Evolutionary conservation across 2,329 filamentous ascomycete genomes (phyloP).

Genomic region (Raffaelea arxii): DNA sequence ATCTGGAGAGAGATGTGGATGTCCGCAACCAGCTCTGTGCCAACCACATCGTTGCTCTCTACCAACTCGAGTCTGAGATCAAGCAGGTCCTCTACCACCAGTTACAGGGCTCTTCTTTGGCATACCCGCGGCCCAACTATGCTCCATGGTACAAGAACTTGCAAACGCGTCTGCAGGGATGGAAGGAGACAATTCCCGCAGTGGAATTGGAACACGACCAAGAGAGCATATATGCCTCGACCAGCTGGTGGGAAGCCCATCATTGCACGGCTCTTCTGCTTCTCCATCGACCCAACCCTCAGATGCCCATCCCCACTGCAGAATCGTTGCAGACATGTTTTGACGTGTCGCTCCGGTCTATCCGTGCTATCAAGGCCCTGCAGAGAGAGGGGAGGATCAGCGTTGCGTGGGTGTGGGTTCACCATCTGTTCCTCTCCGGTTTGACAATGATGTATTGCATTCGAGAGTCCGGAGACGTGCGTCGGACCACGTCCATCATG

Average conservation of each 20-base stretch:
- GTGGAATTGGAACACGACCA: slow-evolving; percentile 13
- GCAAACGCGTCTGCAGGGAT: slow-evolving; percentile 19
- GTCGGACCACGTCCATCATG: slow-evolving; percentile 13
- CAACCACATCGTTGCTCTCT: slow-evolving; percentile 20
- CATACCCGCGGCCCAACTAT: slow-evolving; percentile 20
- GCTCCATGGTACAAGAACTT: slow-evolving; percentile 20
- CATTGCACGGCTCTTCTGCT: slow-evolving; percentile 21
- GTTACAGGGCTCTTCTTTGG: slow-evolving; percentile 15
- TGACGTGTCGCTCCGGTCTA: slow-evolving; percentile 18
- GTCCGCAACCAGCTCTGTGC: neutral
- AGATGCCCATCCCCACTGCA: slow-evolving; percentile 13
- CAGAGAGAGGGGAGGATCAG: slow-evolving; percentile 21
- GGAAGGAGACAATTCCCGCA: slow-evolving; percentile 19
- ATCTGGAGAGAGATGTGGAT: neutral
- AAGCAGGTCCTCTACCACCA: slow-evolving; percentile 22
- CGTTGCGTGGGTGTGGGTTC: slow-evolving; percentile 21
- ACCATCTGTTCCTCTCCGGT: slow-evolving; percentile 23
- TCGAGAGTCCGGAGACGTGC: slow-evolving; percentile 22
- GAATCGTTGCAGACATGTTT: slow-evolving; percentile 17
- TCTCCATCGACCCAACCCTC: slow-evolving; percentile 20
- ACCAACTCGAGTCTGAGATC: slow-evolving; percentile 23
- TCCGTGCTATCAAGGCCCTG: slow-evolving; percentile 19
- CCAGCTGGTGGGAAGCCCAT: slow-evolving; percentile 21
- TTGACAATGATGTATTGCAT: slow-evolving; percentile 20
- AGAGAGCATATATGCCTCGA: slow-evolving; percentile 18